Conservation (phyloP, 2,329 filamentous ascomycete genomes). For the Lecanicillium sp. region DNA sequence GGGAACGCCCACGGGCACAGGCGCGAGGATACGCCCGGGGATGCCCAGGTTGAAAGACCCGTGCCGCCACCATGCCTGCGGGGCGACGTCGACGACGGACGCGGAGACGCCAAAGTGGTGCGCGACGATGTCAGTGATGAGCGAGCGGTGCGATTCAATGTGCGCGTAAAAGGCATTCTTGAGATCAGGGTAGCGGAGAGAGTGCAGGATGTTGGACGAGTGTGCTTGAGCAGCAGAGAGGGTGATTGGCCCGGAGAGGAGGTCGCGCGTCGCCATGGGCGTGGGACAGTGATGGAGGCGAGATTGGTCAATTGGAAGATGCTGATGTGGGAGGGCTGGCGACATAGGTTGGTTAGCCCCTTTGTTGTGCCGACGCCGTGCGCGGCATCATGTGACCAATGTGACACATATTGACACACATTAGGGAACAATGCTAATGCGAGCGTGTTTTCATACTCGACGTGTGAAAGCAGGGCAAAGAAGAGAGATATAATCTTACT, state of each 20-base stretch:
- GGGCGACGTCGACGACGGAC: conserved; percentile 6
- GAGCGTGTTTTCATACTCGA: no score
- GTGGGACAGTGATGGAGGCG: no score
- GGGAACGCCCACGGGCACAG: not conserved
- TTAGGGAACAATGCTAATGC: no score
- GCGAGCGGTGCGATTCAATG: conserved; percentile 1
- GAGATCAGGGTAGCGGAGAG: conserved; percentile 7
- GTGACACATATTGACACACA: no score
- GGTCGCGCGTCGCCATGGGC: conserved; percentile 10
- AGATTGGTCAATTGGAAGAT: no score
- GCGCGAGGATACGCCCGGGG: conserved; percentile 14
- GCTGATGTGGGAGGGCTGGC: no score
- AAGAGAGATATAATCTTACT: no score
- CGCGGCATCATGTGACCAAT: no score
- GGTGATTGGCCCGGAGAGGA: conserved; percentile 9
- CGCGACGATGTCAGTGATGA: not conserved
- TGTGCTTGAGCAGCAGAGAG: conserved; percentile 6
- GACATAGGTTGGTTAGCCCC: no score
- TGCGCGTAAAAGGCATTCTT: conserved; percentile 8
- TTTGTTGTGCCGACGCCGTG: no score
- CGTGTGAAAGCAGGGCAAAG: no score
- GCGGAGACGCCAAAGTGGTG: not conserved
- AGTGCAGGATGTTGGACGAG: conserved; percentile 9
- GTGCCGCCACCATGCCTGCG: conserved; percentile 11
- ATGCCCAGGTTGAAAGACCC: conserved; percentile 29